Conservation (phyloP, 306 rosid genomes). For the Ormosia semicastrata region DNA sequence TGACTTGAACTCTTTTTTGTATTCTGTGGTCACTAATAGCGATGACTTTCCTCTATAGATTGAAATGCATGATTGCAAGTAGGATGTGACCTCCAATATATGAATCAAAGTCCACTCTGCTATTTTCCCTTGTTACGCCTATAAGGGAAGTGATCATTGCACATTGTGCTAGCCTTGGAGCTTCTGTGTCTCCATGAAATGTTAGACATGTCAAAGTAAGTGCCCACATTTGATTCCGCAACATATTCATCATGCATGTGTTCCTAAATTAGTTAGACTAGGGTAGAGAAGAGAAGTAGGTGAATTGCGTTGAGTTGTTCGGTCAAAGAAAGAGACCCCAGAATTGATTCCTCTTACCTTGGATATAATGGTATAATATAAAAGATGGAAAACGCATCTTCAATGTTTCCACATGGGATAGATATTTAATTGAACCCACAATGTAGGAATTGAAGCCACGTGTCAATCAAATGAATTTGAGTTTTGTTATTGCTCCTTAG, state of each 20-base stretch:
- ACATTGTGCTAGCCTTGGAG: not conserved
- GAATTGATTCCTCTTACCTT: not conserved
- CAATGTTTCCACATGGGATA: not conserved
- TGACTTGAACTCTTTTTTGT: conserved; percentile 30
- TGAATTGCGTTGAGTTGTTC: not conserved
- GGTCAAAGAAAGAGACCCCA: conserved; percentile 32
- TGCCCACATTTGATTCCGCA: not conserved
- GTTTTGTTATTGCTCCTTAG: not conserved
- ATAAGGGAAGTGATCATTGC: not conserved
- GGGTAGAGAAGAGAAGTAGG: not conserved
- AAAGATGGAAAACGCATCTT: conserved; percentile 1
- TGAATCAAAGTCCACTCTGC: conserved; percentile 31
- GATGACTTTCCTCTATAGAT: conserved; percentile 6
- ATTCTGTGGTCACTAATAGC: not conserved
- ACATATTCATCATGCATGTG: conserved; percentile 4
- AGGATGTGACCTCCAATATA: conserved; percentile 30
- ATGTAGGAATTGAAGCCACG: conserved; percentile 31
- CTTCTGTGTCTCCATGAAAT: not conserved
- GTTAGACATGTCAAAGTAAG: not conserved
- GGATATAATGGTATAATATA: not conserved
- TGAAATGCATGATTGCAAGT: conserved; percentile 14
- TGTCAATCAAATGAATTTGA: conserved; percentile 21
- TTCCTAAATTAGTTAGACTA: not conserved
- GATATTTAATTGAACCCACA: conserved; percentile 23
- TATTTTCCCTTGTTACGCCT: not conserved